Evolutionary conservation across 768 basidiomycete species (phyloP), one percentile per base, ranked within the genome.

Genomic region (Multifurca ochricompacta): DNA sequence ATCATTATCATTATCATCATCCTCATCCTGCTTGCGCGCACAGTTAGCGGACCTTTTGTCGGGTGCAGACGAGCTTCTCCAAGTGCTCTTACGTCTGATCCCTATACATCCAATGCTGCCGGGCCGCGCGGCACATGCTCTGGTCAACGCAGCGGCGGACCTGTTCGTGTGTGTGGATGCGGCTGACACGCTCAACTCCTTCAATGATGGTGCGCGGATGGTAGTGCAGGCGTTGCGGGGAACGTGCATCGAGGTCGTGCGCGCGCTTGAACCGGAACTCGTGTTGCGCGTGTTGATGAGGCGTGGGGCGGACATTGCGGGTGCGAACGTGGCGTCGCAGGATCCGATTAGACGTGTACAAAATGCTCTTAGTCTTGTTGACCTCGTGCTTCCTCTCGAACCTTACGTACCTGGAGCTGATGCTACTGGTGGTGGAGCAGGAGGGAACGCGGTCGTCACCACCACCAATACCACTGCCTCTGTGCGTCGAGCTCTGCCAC

Each of bases 291-390:
- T 74, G 0, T 69, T 90, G 31, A 68, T 90, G n/a, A 76, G 74
- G 31, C 74, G 78, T 54, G 75, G 72, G 1, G 60, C 71, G 1
- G 60, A 63, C 13, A 63, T 66, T 31, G 28, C 53, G 6, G 67
- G 68, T 18, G 69, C 54, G 3, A 56, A 36, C 23, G 43, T 18
- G 3, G 36, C 48, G 21, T 31, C 72, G 39, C 69, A 69, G 8
- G 85, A 90, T 62, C 85, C 85, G 2, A 75, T 73, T 0, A 71
- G 74, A 54, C 81, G 80, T 48, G 59, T 84, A 3, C 65, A 71
- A 30, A 82, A 85, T 62, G 69, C 79, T 3, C 79, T 78, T 61
- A 67, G 69, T 41, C 71, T 91, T 44, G 60, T 87, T 39, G 78
- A 84, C 59, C 70, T 71, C 49, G 64, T 87, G 30, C 69, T 89